Evolutionary conservation across 139 green algal genomes (phyloP), one percentile per base, ranked within the genome.

Genomic region (Dunaliella primolecta): DNA sequence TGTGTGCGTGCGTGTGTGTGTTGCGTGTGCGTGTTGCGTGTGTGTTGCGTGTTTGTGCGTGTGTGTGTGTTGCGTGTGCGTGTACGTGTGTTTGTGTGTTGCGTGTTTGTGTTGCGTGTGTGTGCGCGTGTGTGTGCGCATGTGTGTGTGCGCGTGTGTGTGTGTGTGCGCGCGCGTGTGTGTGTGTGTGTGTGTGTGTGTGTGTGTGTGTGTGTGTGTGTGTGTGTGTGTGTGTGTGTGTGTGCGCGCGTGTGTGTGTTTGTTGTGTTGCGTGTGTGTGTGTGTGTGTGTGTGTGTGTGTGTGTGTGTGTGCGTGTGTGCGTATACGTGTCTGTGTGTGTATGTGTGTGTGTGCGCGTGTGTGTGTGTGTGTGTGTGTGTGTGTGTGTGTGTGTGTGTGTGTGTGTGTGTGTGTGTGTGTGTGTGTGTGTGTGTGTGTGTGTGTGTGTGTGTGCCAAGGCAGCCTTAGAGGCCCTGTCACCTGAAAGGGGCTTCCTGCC

Each of bases 401-500:
- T 33, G 72, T 78, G 72, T 78, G n/a, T 36, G 29, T 32, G 72
- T 32, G n/a, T 78, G 72, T 32, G 72, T 78, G 72, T 78, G 72
- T 78, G 46, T 64, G 7, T 64, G 46, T 64, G 46, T 64, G 71
- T 21, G 71, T 21, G 29, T 3, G 71, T n/a, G 71, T n/a, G 71
- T 21, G 25, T 21, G 29, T n/a, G n/a, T n/a, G n/a, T n/a, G n/a
- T n/a, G n/a, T n/a, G n/a, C n/a, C n/a, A n/a, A n/a, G n/a, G n/a
- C n/a, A n/a, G n/a, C n/a, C 27, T 77, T 77, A 77, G 71, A 32
- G 71, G 46, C 46, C 7, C 46, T 25, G 46, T 64, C 34, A 93
- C 92, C 92, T 91, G 46, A 89, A 88, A 24, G 94, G 92, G 21
- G 82, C 55, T 75, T 93, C 84, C 30, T 90, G 56, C 3, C 88